Base-by-base conservation (phyloP, 2,329 filamentous ascomycete species). In the Xylaria sp. region DNA sequence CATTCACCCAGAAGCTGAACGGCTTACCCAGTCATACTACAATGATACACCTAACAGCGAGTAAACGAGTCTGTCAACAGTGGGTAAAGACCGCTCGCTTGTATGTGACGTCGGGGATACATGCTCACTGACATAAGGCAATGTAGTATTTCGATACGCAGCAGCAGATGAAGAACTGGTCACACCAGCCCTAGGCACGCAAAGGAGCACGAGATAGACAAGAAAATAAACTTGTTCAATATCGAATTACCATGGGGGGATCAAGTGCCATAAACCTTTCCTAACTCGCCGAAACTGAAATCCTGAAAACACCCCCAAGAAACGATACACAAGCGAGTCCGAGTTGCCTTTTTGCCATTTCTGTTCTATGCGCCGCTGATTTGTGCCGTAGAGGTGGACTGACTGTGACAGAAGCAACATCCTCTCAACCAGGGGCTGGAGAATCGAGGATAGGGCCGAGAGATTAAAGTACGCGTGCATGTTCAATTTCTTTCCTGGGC, bases 401-500 rank as follows among this genome's bases (percentile, higher is more conserved):
- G 62, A 57, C 48, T 39, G 33, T 69, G 72, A 69, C 68, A 74
- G 68, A 68, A 73, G 66, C 57, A 72, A 57, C 61, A 69, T 62
- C 52, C 57, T 39, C 46, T 58, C 46, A 41, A 33, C 15, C 18
- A n/a, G 23, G 39, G 23, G 56, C 23, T 46, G 36, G 25, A 60
- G 39, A 43, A 41, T 57, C 65, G 46, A 60, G 65, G 55, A 62
- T 36, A 66, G 61, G 60, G 60, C 48, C n/a, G 57, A 46, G 46
- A 54, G 49, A 52, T 65, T 67, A 48, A 67, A 60, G 43, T 46
- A 46, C 18, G 56, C 39, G 28, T 59, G 55, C 18, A 54, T 25
- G 33, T 52, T 28, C 33, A 10, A 20, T 56, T 28, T 28, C 57
- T 65, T 74, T 70, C 62, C 72, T 71, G 33, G 72, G 62, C 60